Conservation (phyloP, 768 basidiomycete species). For the Lactarius pseudohatsudake region DNA sequence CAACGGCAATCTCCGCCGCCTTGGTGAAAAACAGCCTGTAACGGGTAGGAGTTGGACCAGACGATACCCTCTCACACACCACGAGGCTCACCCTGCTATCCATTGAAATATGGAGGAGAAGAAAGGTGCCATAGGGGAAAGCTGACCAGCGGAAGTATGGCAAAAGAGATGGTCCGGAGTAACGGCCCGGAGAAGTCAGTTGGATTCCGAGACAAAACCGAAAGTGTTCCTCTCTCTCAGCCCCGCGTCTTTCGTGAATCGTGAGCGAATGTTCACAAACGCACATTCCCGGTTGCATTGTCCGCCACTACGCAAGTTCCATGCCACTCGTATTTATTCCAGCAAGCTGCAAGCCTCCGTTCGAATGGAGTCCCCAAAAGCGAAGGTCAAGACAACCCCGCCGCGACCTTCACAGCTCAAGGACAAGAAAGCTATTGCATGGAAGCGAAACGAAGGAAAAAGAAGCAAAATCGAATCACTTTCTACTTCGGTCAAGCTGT, state of each 20-base stretch:
- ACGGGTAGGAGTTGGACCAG: slow-evolving; percentile 1
- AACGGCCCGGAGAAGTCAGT: neutral
- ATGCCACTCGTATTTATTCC: neutral
- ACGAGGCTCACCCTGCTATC: slow-evolving; percentile 47
- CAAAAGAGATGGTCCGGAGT: neutral
- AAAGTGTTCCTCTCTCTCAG: neutral
- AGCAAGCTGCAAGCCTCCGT: no score
- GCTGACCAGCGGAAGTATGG: neutral
- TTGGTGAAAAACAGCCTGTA: slow-evolving; percentile 82
- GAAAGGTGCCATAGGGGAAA: slow-evolving; percentile 20
- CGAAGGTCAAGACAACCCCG: neutral
- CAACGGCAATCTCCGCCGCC: slow-evolving; percentile 85
- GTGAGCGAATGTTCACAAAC: slow-evolving; percentile 8
- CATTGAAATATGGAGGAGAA: slow-evolving; percentile 52
- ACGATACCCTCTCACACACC: neutral
- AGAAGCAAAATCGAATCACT: neutral
- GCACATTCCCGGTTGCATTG: neutral
- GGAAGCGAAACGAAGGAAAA: neutral
- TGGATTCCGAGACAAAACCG: neutral
- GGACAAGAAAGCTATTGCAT: neutral
- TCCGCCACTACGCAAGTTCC: neutral
- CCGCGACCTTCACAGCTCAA: neutral
- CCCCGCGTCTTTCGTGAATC: neutral
- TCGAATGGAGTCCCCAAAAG: slow-evolving; percentile 6
- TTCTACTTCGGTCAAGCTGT: neutral